Conservation (phyloP, 371 early-diverging fungal genomes). For the Entomophthora muscae region DNA sequence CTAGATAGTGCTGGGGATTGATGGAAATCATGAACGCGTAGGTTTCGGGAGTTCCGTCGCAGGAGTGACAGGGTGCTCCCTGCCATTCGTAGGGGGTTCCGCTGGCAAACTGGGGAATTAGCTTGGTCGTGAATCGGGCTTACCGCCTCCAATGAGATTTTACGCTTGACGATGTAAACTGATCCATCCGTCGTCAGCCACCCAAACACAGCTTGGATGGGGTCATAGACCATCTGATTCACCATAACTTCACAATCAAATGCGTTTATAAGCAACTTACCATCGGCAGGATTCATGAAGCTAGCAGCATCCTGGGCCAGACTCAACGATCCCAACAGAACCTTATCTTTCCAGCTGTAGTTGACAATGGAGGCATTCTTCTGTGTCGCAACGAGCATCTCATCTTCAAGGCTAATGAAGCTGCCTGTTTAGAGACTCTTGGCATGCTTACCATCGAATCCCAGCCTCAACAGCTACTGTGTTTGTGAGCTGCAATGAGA, state of each 20-base stretch:
- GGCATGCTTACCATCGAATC: slow-evolving; percentile 4
- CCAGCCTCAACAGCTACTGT: background rate
- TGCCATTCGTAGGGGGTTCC: slow-evolving; percentile 7
- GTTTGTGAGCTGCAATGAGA: background rate
- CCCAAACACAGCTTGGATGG: background rate
- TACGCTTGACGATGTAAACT: slow-evolving; percentile 1
- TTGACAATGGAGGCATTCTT: slow-evolving; percentile 2
- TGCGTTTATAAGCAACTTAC: background rate
- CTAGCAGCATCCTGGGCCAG: background rate
- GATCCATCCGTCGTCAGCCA: slow-evolving; percentile 5
- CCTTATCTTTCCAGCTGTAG: slow-evolving; percentile 8
- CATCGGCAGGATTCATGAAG: background rate
- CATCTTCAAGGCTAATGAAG: slow-evolving; percentile 4
- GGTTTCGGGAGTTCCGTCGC: background rate
- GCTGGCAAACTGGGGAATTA: background rate
- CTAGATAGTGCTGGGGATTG: background rate
- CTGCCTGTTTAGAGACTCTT: background rate
- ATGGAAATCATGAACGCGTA: background rate
- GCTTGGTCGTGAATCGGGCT: background rate
- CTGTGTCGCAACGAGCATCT: slow-evolving; percentile 4
- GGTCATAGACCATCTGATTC: background rate
- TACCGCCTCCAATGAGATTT: background rate
- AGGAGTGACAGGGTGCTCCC: background rate
- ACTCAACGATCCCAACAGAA: background rate
- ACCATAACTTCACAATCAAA: slow-evolving; percentile 1